Base-by-base conservation (phyloP, 495 filamentous ascomycete genomes). In the Chaetomium fimeti region DNA sequence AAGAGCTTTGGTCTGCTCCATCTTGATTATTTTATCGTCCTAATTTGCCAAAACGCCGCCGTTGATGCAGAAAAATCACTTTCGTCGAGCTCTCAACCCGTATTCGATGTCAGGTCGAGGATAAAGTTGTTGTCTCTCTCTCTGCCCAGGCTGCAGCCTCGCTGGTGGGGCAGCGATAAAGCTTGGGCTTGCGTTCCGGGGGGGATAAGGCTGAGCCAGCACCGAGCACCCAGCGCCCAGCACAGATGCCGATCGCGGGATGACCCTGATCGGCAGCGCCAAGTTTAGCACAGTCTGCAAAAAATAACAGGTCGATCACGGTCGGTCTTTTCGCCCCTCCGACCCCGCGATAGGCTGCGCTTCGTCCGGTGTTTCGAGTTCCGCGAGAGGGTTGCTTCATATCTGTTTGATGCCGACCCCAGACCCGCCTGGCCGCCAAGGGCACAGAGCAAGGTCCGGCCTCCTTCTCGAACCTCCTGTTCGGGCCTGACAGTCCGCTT, bases 1-100 rank as follows among this genome's bases (percentile, higher is more conserved):
- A 62, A 96, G 80, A 64, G 92, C 91, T 77, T 90, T 90, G 25
- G 84, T 82, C 74, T 93, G 91, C 76, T 96, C 90, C 92, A 97
- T 96, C 24, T 42, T 77, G 73, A 60, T 24, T 13, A 13, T 2
- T 0, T 12, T 45, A n/a, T 8, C 20, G 53, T 24, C 22, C 29
- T 40, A 20, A 16, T 12, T 20, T 18, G 47, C 13, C 7, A 8
- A 6, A 22, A 15, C 15, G n/a, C 36, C 6, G 15, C 32, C 20
- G 32, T 22, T 4, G n/a, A 56, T 12, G 27, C 18, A 4, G 18
- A 12, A 16, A 2, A 7, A 1, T 13, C 6, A 40, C 36, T 15
- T 53, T 57, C 12, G 20, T 1, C 1, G 38, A 47, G 40, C 24
- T 9, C 18, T 8, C 20, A 24, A 45, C 1, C 25, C 52, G 32